Percentiles rank a stretch among this genome's conserved stretches.
Conservation (phyloP, 371 early-diverging fungal species). For the Mucor racemosus region DNA sequence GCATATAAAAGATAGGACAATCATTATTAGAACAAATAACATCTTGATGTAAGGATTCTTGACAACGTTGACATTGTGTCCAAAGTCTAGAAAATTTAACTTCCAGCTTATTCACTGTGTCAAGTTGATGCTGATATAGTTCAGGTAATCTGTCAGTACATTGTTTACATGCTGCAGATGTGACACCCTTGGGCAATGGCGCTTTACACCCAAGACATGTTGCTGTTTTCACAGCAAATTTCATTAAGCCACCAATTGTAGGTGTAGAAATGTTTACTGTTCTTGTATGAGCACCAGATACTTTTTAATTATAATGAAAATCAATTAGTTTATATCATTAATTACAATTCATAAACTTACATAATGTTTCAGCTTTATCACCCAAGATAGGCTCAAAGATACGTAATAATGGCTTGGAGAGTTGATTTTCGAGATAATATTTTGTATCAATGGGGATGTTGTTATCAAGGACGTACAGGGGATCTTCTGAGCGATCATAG, state of each 20-base stretch:
- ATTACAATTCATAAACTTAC: slow-evolving; percentile 48
- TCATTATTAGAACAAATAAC: slow-evolving; percentile 98
- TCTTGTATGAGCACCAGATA: slow-evolving; percentile 93
- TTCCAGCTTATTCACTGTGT: slow-evolving; percentile 74
- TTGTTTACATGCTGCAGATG: slow-evolving; percentile 79
- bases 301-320: slow-evolving; percentile 27
- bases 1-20: slow-evolving; percentile 99
- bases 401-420: slow-evolving; percentile 95
- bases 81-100: slow-evolving; percentile 89
- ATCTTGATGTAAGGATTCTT: slow-evolving; percentile 96
- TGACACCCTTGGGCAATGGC: slow-evolving; percentile 79
- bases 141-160: slow-evolving; percentile 78
- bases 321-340: not conserved
- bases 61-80: slow-evolving; percentile 99
- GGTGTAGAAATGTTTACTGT: slow-evolving; percentile 88
- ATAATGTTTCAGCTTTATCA: slow-evolving; percentile 80
- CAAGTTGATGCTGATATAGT: slow-evolving; percentile 75
- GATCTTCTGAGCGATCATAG: slow-evolving; percentile 99
- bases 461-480: slow-evolving; percentile 98
- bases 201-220: slow-evolving; percentile 97
- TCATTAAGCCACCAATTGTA: slow-evolving; percentile 90
- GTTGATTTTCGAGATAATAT: slow-evolving; percentile 99
- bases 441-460: slow-evolving; percentile 99
- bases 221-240: slow-evolving; percentile 89
- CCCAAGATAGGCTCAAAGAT: slow-evolving; percentile 99